A percentile compares a stretch with the other conserved stretches of the same genome.
These are phyloP conservation scores for Cyanidiococcus yangmingshanensis DNA, from an alignment of 23 red algal species.

Conservation along the genomic window DNA sequence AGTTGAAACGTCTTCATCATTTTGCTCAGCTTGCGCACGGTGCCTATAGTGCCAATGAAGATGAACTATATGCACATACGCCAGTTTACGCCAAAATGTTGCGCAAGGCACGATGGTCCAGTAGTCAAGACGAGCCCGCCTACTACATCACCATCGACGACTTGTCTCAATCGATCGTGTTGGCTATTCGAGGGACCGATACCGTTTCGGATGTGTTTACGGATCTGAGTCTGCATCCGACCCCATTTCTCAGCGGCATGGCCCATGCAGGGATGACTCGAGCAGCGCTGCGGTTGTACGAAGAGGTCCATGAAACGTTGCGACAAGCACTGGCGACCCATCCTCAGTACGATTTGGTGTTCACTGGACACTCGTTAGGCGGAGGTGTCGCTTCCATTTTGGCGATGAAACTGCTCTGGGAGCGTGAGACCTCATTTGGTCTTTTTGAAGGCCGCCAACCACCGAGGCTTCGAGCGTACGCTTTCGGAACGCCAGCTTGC, in stretches of 20 bases:
- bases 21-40: slow-evolving; percentile 16
- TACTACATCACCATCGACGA: slow-evolving; percentile 59
- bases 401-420: slow-evolving; percentile 38
- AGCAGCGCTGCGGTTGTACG: slow-evolving; percentile 36
- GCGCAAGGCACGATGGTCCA: slow-evolving; percentile 1
- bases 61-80: background rate
- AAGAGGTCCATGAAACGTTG: slow-evolving; percentile 28
- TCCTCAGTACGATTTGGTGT: slow-evolving; percentile 28
- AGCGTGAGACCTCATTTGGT: background rate
- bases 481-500: slow-evolving; percentile 53
- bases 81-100: slow-evolving; percentile 6
- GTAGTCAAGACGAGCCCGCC: slow-evolving; percentile 34
- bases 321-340: background rate
- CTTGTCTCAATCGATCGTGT: slow-evolving; percentile 18
- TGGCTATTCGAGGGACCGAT: slow-evolving; percentile 68
- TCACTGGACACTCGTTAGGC: slow-evolving; percentile 62
- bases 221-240: slow-evolving; percentile 48
- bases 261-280: slow-evolving; percentile 55
- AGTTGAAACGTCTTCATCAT: slow-evolving; percentile 1
- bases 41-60: slow-evolving; percentile 5
- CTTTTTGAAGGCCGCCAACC: background rate
- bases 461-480: slow-evolving; percentile 22
- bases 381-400: slow-evolving; percentile 64
- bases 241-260: slow-evolving; percentile 41
- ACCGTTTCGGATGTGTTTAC: slow-evolving; percentile 65